Base-by-base conservation (phyloP, 2,329 filamentous ascomycete genomes). In the Coniochaeta hoffmannii region DNA sequence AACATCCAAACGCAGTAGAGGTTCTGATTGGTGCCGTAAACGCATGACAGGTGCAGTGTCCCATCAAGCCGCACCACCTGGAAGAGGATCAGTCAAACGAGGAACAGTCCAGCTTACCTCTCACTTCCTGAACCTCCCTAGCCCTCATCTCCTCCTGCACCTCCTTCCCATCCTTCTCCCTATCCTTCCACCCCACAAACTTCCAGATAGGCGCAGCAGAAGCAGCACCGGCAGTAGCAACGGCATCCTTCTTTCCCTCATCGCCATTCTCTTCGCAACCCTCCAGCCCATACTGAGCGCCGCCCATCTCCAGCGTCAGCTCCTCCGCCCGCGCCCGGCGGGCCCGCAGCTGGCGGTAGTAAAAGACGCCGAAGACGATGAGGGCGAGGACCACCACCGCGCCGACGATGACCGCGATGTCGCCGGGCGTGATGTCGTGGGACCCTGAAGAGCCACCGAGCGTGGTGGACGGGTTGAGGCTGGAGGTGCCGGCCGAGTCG, bases 331-430 rank as follows among this genome's bases (percentile, higher is more conserved):
- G 50, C n/a, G 59, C 51, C 32, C 59, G 57, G 12, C 60, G 59
- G 24, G 34, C 28, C 15, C 53, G 54, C 12, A 61, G 52, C 15
- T 38, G 56, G 26, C 57, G 57, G 53, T 54, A 61, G 46, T 59
- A 62, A 30, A 62, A 58, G 34, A 62, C 38, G 17, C 53, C 24
- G 32, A 58, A 53, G 11, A 60, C 28, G 17, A 51, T 49, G 12
- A 56, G 4, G 30, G 57, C 11, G n/a, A 60, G 50, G 7, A 54
- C 46, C 31, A 36, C 30, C 24, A 59, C 46, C 5, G 58, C 59
- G 22, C 53, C 41, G 17, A 59, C 57, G 32, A 62, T 61, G 30
- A 58, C 58, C 26, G 53, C 57, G 10, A 62, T 60, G 28, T 61
- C 59, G 17, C 52, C 52, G 22, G 49, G 30, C 14, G 53, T 59